Evolutionary conservation across 345 rosid species (phyloP), one percentile per base, ranked within the genome.

Genomic region (Melastoma malabathricum): DNA sequence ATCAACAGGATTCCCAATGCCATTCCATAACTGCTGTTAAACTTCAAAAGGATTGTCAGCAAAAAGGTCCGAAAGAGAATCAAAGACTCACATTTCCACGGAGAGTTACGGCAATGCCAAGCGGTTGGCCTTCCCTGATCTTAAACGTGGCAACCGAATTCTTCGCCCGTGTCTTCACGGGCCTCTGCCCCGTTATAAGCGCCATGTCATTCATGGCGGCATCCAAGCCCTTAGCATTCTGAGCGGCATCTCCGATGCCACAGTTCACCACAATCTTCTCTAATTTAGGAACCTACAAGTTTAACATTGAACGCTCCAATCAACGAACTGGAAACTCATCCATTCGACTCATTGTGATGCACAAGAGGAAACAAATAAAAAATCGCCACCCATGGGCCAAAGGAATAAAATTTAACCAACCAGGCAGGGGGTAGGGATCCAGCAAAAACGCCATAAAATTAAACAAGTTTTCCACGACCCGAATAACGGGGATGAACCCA

Each of bases 241-340:
- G 94, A 0, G 85, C 87, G 43, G 96, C 94, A 15, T 90, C 96
- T 69, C 98, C 96, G 55, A 90, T 86, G 54, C 98, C 98, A 65
- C 96, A 90, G 60, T 86, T 90, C 70, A 90, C 87, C 52, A 84
- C 94, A 59, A 86, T 68, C 78, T 86, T 86, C 49, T 80, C 77
- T 18, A 84, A 43, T 72, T 86, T 86, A 0, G 98, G 98, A 62
- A 83, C 93, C 96, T 83, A 57, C 6, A 9, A 8, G 6, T 34
- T 34, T 7, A 31, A 31, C 38, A 31, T 31, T 31, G 38, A 31
- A 31, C 38, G 5, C 41, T 6, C 12, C 10, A 34, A 2, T 34
- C 41, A 34, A 12, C 41, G 12, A 34, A 8, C 12, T 34, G 12
- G 2, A 9, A 9, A 12, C 9, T 34, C 41, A 34, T 34, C 41